These are phyloP conservation scores for Zasmidium angulare DNA, from an alignment of 2,329 filamentous ascomycete species.

Conservation along the genomic window DNA sequence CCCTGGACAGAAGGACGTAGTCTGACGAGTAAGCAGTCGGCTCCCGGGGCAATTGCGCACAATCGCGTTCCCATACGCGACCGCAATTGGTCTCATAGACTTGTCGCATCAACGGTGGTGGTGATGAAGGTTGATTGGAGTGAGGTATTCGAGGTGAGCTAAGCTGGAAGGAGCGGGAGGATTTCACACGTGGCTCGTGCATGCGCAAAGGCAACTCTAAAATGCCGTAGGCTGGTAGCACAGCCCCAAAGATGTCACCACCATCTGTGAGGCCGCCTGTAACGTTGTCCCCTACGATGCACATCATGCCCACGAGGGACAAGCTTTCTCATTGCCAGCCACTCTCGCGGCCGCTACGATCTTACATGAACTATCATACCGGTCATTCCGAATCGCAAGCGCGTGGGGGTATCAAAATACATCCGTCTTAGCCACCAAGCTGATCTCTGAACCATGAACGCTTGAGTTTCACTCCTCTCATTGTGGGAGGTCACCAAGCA, in stretches of 20 bases:
- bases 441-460: not conserved
- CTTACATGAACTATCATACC: not conserved
- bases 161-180: not conserved
- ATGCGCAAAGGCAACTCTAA: not conserved
- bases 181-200: not conserved
- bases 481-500: conserved; percentile 34
- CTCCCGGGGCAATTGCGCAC: not conserved
- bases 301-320: not conserved
- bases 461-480: conserved; percentile 10
- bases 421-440: conserved; percentile 7
- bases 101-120: not conserved
- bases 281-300: not conserved
- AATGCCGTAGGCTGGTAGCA: not conserved
- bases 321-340: conserved; percentile 1
- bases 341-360: not conserved
- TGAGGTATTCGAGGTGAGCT: not conserved
- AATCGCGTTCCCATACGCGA: not conserved
- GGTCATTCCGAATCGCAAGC: not conserved
- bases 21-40: not conserved
- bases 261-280: not conserved
- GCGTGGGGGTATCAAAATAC: not conserved
- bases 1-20: not conserved
- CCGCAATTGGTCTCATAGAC: not conserved
- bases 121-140: not conserved
- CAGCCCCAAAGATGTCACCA: not conserved